Evolutionary conservation across 768 basidiomycete species (phyloP).

Genomic region (Tulasnella sp.): DNA sequence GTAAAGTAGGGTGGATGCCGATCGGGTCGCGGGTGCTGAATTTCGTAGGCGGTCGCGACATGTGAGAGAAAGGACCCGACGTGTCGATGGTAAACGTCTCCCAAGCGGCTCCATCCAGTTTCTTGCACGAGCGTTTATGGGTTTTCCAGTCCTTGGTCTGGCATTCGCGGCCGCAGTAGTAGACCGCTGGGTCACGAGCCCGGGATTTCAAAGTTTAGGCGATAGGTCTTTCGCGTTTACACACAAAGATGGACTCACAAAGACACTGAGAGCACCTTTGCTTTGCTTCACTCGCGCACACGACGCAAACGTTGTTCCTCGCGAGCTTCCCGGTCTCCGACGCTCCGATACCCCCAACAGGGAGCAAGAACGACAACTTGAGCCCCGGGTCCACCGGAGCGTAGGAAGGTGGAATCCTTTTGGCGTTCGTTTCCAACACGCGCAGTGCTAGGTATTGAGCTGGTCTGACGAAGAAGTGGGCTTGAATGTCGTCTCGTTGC

Average conservation of each 20-base stretch:
- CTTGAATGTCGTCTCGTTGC: not conserved
- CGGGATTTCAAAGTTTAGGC: not conserved
- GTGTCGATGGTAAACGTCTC: conserved; percentile 27
- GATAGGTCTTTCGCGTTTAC: not conserved
- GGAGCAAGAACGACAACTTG: conserved; percentile 34
- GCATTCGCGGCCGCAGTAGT: conserved; percentile 31
- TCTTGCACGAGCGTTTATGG: conserved; percentile 35
- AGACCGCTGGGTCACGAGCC: not conserved
- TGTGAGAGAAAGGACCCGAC: not conserved
- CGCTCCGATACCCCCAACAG: conserved; percentile 33
- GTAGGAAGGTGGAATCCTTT: conserved; percentile 29
- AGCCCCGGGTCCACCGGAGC: conserved; percentile 27
- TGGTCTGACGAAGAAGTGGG: not conserved
- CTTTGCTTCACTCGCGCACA: conserved; percentile 34
- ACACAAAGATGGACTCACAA: not conserved
- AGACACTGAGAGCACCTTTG: conserved; percentile 35
- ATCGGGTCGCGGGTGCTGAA: not conserved
- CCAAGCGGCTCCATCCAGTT: conserved; percentile 38
- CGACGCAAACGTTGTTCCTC: conserved; percentile 33
- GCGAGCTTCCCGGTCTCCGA: conserved; percentile 36
- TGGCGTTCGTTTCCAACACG: conserved; percentile 32
- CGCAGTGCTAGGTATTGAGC: conserved; percentile 31
- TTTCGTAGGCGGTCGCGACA: no score
- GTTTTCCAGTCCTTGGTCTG: conserved; percentile 37
- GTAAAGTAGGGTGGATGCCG: not conserved